Conservation (phyloP, 2,329 filamentous ascomycete species). For the Chrysoporthe deuterocubensis region DNA sequence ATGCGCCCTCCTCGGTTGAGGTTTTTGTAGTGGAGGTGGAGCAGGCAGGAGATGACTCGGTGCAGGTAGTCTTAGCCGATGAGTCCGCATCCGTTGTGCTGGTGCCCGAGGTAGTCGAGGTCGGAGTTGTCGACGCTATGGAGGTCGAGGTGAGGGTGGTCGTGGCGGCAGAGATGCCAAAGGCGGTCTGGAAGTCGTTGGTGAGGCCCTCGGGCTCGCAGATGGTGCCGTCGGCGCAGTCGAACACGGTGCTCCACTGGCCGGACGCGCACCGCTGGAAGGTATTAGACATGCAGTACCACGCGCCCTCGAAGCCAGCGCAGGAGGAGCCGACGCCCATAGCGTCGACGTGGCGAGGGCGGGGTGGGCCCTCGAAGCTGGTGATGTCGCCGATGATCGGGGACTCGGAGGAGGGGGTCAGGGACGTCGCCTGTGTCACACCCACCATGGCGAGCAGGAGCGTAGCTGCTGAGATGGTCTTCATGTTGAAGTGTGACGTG, state of each 20-base stretch:
- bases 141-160: not conserved
- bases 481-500: not conserved
- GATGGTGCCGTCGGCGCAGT: conserved; percentile 49
- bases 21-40: not conserved
- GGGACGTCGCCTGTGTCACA: not conserved
- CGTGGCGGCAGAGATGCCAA: conserved; percentile 2
- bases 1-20: not conserved
- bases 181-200: conserved; percentile 39
- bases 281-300: conserved; percentile 55
- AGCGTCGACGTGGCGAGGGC: not conserved
- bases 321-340: conserved; percentile 47
- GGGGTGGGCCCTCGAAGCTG: not conserved
- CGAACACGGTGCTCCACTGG: conserved; percentile 50
- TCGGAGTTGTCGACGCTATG: not conserved
- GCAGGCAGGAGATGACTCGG: not conserved
- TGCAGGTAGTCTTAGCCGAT: not conserved
- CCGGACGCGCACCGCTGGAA: conserved; percentile 57
- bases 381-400: not conserved
- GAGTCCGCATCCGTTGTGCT: not conserved
- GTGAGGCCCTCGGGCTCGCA: conserved; percentile 49
- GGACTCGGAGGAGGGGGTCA: not conserved
- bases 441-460: not conserved
- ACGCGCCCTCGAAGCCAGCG: conserved; percentile 51
- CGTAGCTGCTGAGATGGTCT: not conserved
- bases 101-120: not conserved